Base-by-base conservation (phyloP, 2,329 filamentous ascomycete genomes). In the Diaporthe vexans region DNA sequence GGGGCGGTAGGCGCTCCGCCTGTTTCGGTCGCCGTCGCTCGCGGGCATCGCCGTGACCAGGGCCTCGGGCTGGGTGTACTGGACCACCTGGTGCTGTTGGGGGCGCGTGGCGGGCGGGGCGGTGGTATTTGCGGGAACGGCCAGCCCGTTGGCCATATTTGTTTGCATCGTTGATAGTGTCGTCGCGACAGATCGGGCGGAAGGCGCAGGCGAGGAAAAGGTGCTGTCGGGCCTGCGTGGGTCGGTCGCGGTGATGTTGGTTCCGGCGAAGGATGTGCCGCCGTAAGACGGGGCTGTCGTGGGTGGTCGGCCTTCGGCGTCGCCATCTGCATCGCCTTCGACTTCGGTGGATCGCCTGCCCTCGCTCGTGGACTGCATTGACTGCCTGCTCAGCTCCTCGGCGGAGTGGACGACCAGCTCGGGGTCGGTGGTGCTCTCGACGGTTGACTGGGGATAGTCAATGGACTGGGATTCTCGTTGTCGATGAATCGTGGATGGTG, bases 161-260 rank as follows among this genome's bases (percentile, higher is more conserved):
- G 94, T 96, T 79, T 96, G 94, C 74, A 97, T 95, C 0, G 94
- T 97, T 0, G 94, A 97, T 72, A 97, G 86, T 1, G 94, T 97
- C 0, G 94, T 97, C 1, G 94, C 94, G 71, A 97, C 86, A 3
- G 94, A 96, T 76, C 92, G 92, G 63, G 95, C 91, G 10, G 94
- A 96, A 35, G 94, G 94, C 46, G 94, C 93, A 1, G 94, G 94
- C 17, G 94, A 95, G 24, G 94, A 95, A 81, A 96, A 96, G 51
- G 93, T 95, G 85, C 91, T 93, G 82, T 92, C 90, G 72, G 87
- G 94, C 78, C 93, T 91, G 74, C 91, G 89, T 65, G 89, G 90
- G 6, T 94, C 92, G 37, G 90, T 92, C 3, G 89, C 85, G 9
- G 93, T 95, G 51, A 91, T 90, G 79, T 88, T 92, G 17, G 95